Percentiles rank a stretch among this genome's conserved stretches.
Evolutionary conservation across 2,329 filamentous ascomycete species (phyloP).

Genomic region (Ascochyta viciae-villosae): DNA sequence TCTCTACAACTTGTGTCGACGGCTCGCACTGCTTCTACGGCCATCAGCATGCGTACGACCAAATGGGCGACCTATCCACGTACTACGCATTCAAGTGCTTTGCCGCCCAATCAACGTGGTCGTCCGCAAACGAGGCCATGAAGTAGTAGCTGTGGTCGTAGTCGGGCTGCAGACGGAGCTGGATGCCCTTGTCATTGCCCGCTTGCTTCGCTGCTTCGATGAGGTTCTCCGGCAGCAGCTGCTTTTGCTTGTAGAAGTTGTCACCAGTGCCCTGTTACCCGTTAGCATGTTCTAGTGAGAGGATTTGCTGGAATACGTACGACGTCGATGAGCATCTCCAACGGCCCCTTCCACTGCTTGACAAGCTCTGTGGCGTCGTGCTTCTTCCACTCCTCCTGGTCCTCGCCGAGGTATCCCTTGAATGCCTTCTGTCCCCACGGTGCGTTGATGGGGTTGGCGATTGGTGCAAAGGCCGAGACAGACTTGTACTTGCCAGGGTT

Average conservation of each 20-base stretch:
- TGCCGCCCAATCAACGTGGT: slow-evolving; percentile 90
- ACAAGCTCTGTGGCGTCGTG: slow-evolving; percentile 94
- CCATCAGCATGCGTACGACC: slow-evolving; percentile 31
- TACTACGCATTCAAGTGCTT: slow-evolving; percentile 74
- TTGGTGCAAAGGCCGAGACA: slow-evolving; percentile 89
- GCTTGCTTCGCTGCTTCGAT: slow-evolving; percentile 77
- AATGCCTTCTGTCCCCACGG: slow-evolving; percentile 98
- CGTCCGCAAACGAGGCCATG: slow-evolving; percentile 86
- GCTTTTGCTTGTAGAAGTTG: slow-evolving; percentile 94
- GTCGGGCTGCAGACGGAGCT: slow-evolving; percentile 82
- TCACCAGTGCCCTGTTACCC: slow-evolving; percentile 79
- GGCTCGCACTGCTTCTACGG: slow-evolving; percentile 41
- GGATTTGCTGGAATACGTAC: slow-evolving; percentile 58
- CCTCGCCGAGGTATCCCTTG: slow-evolving; percentile 81
- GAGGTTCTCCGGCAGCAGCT: slow-evolving; percentile 94
- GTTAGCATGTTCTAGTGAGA: slow-evolving; percentile 8
- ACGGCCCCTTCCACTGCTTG: slow-evolving; percentile 72
- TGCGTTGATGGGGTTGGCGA: slow-evolving; percentile 82
- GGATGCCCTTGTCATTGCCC: slow-evolving; percentile 73
- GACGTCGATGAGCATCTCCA: slow-evolving; percentile 87
- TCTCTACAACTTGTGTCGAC: slow-evolving; percentile 37
- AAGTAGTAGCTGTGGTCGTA: slow-evolving; percentile 99
- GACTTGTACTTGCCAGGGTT: slow-evolving; percentile 89
- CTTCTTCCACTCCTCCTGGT: slow-evolving; percentile 78
- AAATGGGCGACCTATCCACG: slow-evolving; percentile 24